A percentile compares a stretch with the other conserved stretches of the same genome.
phyloP scores from a whole-genome alignment of 305 asterid genomes.

The Rubia tinctorum region DNA sequence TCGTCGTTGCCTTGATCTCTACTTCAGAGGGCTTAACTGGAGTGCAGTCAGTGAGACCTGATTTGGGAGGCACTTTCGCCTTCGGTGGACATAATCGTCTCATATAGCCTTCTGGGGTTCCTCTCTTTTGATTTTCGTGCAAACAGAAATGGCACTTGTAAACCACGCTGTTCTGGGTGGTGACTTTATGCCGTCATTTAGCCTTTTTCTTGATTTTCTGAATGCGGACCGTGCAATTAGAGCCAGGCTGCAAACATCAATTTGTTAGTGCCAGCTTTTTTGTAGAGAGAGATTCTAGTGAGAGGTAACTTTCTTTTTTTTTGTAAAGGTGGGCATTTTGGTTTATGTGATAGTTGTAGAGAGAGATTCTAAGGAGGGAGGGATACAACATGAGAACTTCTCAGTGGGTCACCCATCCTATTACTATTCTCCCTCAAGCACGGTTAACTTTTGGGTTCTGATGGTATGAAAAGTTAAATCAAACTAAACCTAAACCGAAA shows the following conservation, averaged over 20 bases:
- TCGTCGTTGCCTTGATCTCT: slow-evolving; percentile 4
- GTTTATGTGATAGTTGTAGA: no score
- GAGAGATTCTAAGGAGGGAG: no score
- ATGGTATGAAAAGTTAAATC: no score
- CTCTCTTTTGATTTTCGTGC: slow-evolving; percentile 59
- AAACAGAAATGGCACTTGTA: slow-evolving; percentile 65
- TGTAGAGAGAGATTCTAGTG: no score
- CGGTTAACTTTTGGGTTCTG: no score
- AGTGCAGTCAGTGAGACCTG: slow-evolving; percentile 19
- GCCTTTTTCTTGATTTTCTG: slow-evolving; percentile 43
- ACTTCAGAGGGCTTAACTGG: slow-evolving; percentile 19
- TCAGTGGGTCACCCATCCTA: no score
- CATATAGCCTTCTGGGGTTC: slow-evolving; percentile 45
- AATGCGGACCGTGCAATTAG: slow-evolving; percentile 54
- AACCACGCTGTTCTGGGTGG: slow-evolving; percentile 46
- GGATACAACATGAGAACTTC: no score
- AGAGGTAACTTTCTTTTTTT: no score
- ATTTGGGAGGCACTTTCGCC: slow-evolving; percentile 27
- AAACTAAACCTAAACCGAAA: no score
- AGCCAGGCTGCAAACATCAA: slow-evolving; percentile 66
- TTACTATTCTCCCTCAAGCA: no score
- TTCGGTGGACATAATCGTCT: slow-evolving; percentile 41
- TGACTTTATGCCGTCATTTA: slow-evolving; percentile 17
- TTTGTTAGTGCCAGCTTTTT: no score
- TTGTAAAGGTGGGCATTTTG: no score